A percentile compares a stretch with the other conserved stretches of the same genome.
Evolutionary conservation across 1,284 basidiomycete genomes (phyloP).

Genomic region (Hypsizygus ulmarius): DNA sequence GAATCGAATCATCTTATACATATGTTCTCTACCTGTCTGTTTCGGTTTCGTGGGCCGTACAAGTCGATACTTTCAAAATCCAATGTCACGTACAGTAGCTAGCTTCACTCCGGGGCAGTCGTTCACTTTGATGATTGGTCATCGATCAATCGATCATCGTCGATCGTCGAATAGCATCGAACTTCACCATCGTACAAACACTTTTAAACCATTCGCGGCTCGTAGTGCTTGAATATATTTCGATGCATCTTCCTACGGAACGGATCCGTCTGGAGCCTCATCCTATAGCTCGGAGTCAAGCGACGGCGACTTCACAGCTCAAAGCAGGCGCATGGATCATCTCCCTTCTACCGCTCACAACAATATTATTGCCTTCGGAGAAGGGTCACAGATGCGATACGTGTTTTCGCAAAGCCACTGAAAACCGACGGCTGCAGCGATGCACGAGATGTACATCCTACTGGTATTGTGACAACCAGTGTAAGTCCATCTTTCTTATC

Average conservation of each 20-base stretch:
- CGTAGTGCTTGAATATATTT: neutral
- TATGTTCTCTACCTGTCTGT: too few species aligned
- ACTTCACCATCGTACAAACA: neutral
- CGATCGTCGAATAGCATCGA: too few species aligned
- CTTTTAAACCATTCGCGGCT: neutral
- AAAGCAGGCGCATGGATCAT: constrained; percentile 46
- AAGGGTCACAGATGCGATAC: constrained; percentile 65
- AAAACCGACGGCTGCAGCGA: constrained; percentile 34
- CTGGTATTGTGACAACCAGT: constrained; percentile 66
- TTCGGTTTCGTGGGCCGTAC: too few species aligned
- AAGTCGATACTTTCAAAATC: too few species aligned
- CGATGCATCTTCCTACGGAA: constrained; percentile 4
- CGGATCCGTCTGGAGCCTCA: constrained; percentile 37
- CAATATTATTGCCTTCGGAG: constrained; percentile 49
- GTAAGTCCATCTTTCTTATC: constrained; percentile 33
- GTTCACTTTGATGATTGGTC: too few species aligned
- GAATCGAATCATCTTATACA: too few species aligned
- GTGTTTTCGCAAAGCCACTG: constrained; percentile 42
- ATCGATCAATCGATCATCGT: too few species aligned
- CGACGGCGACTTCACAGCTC: constrained; percentile 39
- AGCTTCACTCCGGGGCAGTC: too few species aligned
- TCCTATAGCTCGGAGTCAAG: constrained; percentile 48
- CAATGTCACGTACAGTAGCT: too few species aligned
- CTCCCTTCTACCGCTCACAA: constrained; percentile 41
- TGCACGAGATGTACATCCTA: constrained; percentile 66